Conservation (phyloP, 306 rosid species). For the Cyamopsis tetragonoloba region DNA sequence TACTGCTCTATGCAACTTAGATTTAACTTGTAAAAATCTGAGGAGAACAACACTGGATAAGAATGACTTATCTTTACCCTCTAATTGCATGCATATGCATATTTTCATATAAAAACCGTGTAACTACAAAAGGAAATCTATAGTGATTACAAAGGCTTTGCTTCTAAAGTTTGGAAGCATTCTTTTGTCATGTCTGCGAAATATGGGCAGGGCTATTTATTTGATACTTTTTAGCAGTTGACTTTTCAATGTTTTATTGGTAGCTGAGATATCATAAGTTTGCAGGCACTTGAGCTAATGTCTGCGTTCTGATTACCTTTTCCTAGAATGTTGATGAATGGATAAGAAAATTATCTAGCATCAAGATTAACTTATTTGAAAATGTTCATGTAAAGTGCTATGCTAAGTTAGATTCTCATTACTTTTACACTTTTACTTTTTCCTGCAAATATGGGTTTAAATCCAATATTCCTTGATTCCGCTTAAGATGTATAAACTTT, state of each 20-base stretch:
- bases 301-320: no score
- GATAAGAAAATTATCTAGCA: neutral
- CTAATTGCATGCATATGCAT: neutral
- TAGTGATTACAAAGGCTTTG: neutral
- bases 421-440: neutral
- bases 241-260: neutral
- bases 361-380: neutral
- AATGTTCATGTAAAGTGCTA: neutral
- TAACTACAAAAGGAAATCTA: neutral
- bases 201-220: neutral
- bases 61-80: neutral
- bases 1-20: neutral
- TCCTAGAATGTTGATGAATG: no score
- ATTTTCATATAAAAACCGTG: neutral
- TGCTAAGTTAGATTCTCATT: neutral
- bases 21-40: neutral
- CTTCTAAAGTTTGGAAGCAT: slow-evolving; percentile 10
- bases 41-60: neutral
- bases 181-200: neutral
- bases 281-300: no score
- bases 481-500: neutral
- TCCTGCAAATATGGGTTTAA: slow-evolving; percentile 4
- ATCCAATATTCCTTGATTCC: neutral
- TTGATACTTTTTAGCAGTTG: slow-evolving; percentile 8
- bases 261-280: neutral